Base-by-base conservation (phyloP, 345 rosid species). In the Ricinus communis region DNA sequence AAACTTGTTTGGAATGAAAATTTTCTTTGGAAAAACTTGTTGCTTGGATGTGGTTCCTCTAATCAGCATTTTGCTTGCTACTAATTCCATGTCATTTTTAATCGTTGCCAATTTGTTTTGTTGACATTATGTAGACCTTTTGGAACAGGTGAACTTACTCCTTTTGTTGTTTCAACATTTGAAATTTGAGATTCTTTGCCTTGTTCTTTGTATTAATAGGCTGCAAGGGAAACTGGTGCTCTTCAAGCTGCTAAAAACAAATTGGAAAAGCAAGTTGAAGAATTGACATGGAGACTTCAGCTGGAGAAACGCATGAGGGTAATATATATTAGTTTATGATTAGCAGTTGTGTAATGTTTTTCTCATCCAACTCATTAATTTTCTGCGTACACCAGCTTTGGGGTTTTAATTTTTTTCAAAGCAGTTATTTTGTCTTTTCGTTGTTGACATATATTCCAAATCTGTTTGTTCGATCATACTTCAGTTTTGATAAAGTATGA, bases 171-270 rank as follows among this genome's bases (percentile, higher is more conserved):
- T 62, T 22, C 19, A 60, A 38, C 9, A 33, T 62, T 25, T 30
- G 28, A 61, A 21, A 21, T 30, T 31, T 25, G 41, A 22, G 15
- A n/a, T 60, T 68, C 41, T 5, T 71, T 68, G 16, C 21, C 22
- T 28, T 47, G 52, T 71, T 69, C 79, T 41, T 63, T 53, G 74
- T 24, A 0, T 47, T 33, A 30, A 54, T 83, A 93, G 99, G 98
- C 99, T 77, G 99, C 99, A 24, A 88, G 87, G 80, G 96, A 95
- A 87, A 95, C 99, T 31, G 99, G 99, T 77, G 99, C 99, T 76
- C 93, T 95, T 73, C 98, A 95, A 81, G 99, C 94, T 69, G 99
- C 99, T 66, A 95, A 95, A 74, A 95, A 92, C 82, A 90, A 92
- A 81, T 83, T 93, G 80, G 98, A 95, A 84, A 95, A 93, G 85